Conservation (phyloP, 2,329 filamentous ascomycete genomes). For the Anisogramma anomala region DNA sequence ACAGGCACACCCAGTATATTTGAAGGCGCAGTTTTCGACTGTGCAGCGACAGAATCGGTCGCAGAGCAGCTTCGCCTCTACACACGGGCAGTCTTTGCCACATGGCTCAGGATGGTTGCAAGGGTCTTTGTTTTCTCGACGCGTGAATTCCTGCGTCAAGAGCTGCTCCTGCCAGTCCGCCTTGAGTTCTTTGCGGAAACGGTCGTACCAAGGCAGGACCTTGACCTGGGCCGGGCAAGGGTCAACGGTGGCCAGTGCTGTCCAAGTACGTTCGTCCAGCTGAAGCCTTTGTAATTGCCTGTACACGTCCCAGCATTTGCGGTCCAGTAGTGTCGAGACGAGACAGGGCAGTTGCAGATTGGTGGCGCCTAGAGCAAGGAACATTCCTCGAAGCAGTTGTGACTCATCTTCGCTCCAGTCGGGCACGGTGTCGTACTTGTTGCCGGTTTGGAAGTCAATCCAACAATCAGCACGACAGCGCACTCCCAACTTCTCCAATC, state of each 20-base stretch:
- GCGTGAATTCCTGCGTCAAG: constrained; percentile 41
- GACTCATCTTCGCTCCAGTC: constrained; percentile 40
- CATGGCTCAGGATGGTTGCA: constrained; percentile 62
- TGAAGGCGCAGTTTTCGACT: constrained; percentile 45
- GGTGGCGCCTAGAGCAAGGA: constrained; percentile 19
- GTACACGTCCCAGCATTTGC: constrained; percentile 41
- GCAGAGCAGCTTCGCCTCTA: constrained; percentile 49
- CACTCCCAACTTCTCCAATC: background rate
- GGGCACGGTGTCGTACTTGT: constrained; percentile 22
- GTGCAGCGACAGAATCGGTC: constrained; percentile 61
- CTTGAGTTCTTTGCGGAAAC: constrained; percentile 40
- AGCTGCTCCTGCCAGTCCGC: constrained; percentile 46
- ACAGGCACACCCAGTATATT: constrained; percentile 58
- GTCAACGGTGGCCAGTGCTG: constrained; percentile 17
- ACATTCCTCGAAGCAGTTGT: constrained; percentile 35
- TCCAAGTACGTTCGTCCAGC: constrained; percentile 19
- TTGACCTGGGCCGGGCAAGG: constrained; percentile 28
- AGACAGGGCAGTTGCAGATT: constrained; percentile 31
- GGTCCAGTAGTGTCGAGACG: constrained; percentile 37
- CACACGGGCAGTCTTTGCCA: constrained; percentile 50
- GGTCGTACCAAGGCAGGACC: constrained; percentile 43
- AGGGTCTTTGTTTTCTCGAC: constrained; percentile 47
- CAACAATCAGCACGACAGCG: constrained; percentile 34
- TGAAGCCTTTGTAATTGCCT: constrained; percentile 31
- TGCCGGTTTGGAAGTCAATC: constrained; percentile 23